These are phyloP conservation scores for Eutrema heterophyllum DNA, from an alignment of 345 rosid species.

Conservation along the genomic window DNA sequence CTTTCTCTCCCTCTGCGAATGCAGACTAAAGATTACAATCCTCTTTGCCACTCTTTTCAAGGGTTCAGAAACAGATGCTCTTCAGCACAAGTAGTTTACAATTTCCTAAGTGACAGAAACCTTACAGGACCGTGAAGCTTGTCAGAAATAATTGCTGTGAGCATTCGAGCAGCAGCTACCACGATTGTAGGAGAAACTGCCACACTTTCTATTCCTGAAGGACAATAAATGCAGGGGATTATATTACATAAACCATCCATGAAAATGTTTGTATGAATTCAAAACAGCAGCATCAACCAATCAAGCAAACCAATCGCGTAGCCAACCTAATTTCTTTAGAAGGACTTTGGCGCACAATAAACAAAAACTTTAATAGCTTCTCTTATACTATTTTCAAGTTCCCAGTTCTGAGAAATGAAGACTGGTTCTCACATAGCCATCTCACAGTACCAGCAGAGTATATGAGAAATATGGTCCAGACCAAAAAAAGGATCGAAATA, in stretches of 20 bases:
- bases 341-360: neutral
- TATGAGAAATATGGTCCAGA: neutral
- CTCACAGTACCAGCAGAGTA: neutral
- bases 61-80: slow-evolving; percentile 24
- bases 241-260: neutral
- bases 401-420: neutral
- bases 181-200: neutral
- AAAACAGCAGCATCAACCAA: neutral
- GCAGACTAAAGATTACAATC: slow-evolving; percentile 21
- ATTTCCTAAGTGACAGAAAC: slow-evolving; percentile 14
- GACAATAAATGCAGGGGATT: neutral
- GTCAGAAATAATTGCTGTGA: slow-evolving; percentile 10
- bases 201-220: slow-evolving; percentile 27
- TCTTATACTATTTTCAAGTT: neutral
- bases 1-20: neutral
- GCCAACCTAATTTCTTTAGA: neutral
- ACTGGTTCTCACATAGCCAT: neutral
- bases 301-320: neutral
- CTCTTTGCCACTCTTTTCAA: slow-evolving; percentile 3
- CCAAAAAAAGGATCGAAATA: neutral
- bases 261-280: neutral
- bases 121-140: slow-evolving; percentile 12
- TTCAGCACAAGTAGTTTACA: slow-evolving; percentile 18
- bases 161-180: slow-evolving; percentile 1
- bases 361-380: neutral